A percentile compares a stretch with the other conserved stretches of the same genome.
Evolutionary conservation across 2,329 filamentous ascomycete species (phyloP).

Genomic region (Chrysosporium keratinophilum): DNA sequence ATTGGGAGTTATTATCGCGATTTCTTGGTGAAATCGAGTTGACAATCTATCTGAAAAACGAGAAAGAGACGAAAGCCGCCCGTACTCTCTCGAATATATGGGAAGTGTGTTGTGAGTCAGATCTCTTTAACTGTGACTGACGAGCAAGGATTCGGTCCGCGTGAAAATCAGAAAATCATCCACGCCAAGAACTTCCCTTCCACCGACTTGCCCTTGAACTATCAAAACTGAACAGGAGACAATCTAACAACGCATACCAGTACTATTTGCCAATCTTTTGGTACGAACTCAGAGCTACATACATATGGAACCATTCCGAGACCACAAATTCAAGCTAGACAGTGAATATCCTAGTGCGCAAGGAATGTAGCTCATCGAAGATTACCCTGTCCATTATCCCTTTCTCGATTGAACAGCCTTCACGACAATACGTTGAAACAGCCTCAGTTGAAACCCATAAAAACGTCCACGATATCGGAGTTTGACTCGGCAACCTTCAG

Average conservation of each 20-base stretch:
- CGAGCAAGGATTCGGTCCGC: background rate
- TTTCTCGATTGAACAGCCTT: too few species aligned
- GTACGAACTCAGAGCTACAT: too few species aligned
- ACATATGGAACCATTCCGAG: too few species aligned
- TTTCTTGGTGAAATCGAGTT: too few species aligned
- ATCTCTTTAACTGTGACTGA: background rate
- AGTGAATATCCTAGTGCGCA: too few species aligned
- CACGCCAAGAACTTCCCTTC: background rate
- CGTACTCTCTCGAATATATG: background rate
- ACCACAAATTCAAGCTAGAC: too few species aligned
- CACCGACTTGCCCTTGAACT: background rate
- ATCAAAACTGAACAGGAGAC: too few species aligned
- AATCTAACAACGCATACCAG: background rate
- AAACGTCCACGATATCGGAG: background rate
- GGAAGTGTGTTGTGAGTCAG: background rate
- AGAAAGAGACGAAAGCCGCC: background rate
- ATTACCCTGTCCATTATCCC: too few species aligned
- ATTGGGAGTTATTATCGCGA: too few species aligned
- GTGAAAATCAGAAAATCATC: conserved; percentile 1
- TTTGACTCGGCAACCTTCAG: conserved; percentile 4
- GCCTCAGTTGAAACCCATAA: background rate
- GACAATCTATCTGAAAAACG: background rate
- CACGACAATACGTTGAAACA: background rate
- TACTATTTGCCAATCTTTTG: background rate
- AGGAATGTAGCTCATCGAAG: too few species aligned